Evolutionary conservation across 495 filamentous ascomycete species (phyloP), one percentile per base, ranked within the genome.

Genomic region (Glonium stellatum): DNA sequence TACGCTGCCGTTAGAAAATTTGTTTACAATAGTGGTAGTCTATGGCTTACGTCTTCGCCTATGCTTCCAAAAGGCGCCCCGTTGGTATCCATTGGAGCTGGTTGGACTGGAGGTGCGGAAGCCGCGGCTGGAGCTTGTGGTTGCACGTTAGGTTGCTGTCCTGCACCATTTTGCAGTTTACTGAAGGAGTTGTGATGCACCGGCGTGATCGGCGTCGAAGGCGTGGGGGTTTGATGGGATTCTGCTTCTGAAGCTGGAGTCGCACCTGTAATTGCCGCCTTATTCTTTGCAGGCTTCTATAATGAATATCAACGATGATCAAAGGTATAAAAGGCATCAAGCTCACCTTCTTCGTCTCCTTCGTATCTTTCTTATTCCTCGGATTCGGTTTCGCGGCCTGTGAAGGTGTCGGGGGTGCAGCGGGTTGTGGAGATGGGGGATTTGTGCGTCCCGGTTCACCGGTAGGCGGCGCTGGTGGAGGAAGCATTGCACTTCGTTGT

Each of bases 171-270:
- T 44, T 79, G 77, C 64, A 79, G n/a, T 4, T 22, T 81, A 64
- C 80, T 81, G 71, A 84, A 88, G 2, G 82, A 82, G 18, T 79
- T 74, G 3, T 78, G 74, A 72, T 91, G 84, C 65, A 84, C 82
- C n/a, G 92, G 88, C 4, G 89, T 96, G 59, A 90, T 89, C 0
- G 92, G 92, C 1, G 90, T 92, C 4, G 87, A 81, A 0, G 90
- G 89, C 1, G 89, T 89, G 12, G 88, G 87, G 8, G 87, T 87
- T 35, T 89, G 87, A 6, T 86, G 82, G 35, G 85, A 80, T 11
- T 66, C 76, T 10, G 81, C 76, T 62, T 96, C 89, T 4, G 90
- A 84, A 37, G 87, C 85, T 44, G 89, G 84, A 23, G 90, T 89
- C 42, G 89, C 84, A 68, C 82, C 84, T 66, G 83, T 81, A 53